Percentiles rank a stretch among this genome's conserved stretches.
Conservation (phyloP, 2,329 filamentous ascomycete species). For the Pyrenochaeta sp. region DNA sequence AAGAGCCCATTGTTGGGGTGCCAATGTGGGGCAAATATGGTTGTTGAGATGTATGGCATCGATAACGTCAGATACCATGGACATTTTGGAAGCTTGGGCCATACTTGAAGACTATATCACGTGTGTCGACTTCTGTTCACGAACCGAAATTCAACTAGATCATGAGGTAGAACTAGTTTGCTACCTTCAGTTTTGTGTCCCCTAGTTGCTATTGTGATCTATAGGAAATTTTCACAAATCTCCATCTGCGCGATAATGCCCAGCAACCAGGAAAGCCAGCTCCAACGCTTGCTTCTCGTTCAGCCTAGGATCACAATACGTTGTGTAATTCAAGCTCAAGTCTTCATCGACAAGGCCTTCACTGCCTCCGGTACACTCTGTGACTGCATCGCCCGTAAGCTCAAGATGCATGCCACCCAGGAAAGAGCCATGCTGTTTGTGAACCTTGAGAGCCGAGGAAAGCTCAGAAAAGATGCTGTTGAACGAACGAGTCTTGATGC, state of each 20-base stretch:
- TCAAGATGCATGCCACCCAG: slow-evolving; percentile 95
- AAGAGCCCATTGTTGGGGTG: slow-evolving; percentile 61
- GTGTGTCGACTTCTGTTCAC: background rate
- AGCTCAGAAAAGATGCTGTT: slow-evolving; percentile 89
- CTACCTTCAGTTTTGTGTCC: no score
- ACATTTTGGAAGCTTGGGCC: slow-evolving; percentile 19
- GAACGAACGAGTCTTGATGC: slow-evolving; percentile 94
- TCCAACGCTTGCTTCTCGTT: slow-evolving; percentile 99
- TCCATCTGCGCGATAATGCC: slow-evolving; percentile 70
- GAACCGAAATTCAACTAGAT: background rate
- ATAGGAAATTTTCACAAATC: slow-evolving; percentile 9
- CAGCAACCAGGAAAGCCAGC: slow-evolving; percentile 90
- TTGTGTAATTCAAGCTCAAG: slow-evolving; percentile 89
- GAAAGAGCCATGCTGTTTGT: slow-evolving; percentile 83
- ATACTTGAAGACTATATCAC: slow-evolving; percentile 5
- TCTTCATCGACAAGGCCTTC: slow-evolving; percentile 89
- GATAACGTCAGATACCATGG: slow-evolving; percentile 33
- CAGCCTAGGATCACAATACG: slow-evolving; percentile 91
- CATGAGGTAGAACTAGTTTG: background rate
- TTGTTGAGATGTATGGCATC: slow-evolving; percentile 35
- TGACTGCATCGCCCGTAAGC: slow-evolving; percentile 93
- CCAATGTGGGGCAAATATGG: slow-evolving; percentile 13
- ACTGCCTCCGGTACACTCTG: slow-evolving; percentile 92
- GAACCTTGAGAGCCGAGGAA: slow-evolving; percentile 81
- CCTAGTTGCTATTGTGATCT: background rate